Evolutionary conservation across 2,329 filamentous ascomycete species (phyloP), one percentile per base, ranked within the genome.

Genomic region (Nemania sp.): DNA sequence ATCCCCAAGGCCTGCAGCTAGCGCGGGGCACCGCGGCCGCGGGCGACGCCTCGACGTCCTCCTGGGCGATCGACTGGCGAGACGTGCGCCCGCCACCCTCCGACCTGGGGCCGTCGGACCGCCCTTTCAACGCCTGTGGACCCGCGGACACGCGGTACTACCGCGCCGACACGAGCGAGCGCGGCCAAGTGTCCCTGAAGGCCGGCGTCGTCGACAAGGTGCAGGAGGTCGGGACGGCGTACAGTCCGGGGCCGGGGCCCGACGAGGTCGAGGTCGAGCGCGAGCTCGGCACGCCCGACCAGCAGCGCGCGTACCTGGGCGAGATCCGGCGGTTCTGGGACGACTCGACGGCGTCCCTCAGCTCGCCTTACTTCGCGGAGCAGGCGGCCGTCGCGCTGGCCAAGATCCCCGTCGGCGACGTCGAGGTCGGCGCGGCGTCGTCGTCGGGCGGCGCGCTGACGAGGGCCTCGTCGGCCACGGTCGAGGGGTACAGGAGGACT

Each of bases 21-120:
- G 62, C 62, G 15, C 57, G 53, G 1, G 60, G 62, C n/a, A 63
- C 54, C 11, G 13, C 4, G 5, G 15, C 25, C 25, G n/a, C 13
- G 25, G 50, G 32, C 12, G 45, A 45, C 3, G 17, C 37, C 5
- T 10, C 56, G 11, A 20, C 64, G 5, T 69, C 67, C 1, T 69
- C 67, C 1, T 69, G 67, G 67, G 52, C 63, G 0, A 54, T 69
- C 11, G 63, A 69, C 32, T 69, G 67, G 67, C 62, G 56, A 20
- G 53, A 65, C 29, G 55, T 66, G 17, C 42, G 25, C 43, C 3
- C 32, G 15, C 65, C 65, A 2, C 64, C 57, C 12, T 63, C 62
- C 0, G 58, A 62, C 17, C 43, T 58, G 10, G 54, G 46, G 1
- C 3, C 39, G 0, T 39, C 49, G 9, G 47, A 64, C 7, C 46